Evolutionary conservation across 345 rosid genomes (phyloP).

Genomic region (Linum tenue): DNA sequence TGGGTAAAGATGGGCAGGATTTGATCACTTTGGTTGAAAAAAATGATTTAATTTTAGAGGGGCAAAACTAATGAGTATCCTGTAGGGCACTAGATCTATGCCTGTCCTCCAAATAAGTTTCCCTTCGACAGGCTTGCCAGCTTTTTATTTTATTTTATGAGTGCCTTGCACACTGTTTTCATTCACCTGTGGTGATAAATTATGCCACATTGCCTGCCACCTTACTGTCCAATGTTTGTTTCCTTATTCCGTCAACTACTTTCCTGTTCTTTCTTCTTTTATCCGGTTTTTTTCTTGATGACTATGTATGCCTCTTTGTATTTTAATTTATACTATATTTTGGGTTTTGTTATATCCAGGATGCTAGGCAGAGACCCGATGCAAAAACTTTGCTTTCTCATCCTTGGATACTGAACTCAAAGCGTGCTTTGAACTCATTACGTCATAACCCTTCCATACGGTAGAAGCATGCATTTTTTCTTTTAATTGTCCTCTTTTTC

Average conservation of each 20-base stretch:
- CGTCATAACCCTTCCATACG: slow-evolving; percentile 74
- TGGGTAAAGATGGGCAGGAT: neutral
- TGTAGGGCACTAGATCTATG: too few species aligned
- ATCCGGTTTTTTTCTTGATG: neutral
- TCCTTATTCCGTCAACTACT: neutral
- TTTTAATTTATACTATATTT: slow-evolving; percentile 9
- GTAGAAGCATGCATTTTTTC: slow-evolving; percentile 21
- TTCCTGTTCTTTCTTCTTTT: neutral
- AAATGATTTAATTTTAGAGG: neutral
- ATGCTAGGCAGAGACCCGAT: slow-evolving; percentile 97
- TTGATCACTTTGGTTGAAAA: neutral
- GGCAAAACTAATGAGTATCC: neutral
- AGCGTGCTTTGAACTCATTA: slow-evolving; percentile 82
- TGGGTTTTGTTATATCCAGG: slow-evolving; percentile 39
- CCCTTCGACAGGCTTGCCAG: too few species aligned
- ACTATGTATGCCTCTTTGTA: neutral
- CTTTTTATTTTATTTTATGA: too few species aligned
- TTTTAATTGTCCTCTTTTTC: neutral
- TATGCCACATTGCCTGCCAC: neutral
- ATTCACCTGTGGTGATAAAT: too few species aligned
- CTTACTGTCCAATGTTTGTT: neutral
- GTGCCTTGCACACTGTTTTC: too few species aligned
- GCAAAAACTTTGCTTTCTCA: slow-evolving; percentile 98
- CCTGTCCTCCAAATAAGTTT: too few species aligned
- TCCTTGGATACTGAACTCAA: slow-evolving; percentile 88